Conservation (phyloP, 163 green algal genomes). For the Scenedesmus sp. region DNA sequence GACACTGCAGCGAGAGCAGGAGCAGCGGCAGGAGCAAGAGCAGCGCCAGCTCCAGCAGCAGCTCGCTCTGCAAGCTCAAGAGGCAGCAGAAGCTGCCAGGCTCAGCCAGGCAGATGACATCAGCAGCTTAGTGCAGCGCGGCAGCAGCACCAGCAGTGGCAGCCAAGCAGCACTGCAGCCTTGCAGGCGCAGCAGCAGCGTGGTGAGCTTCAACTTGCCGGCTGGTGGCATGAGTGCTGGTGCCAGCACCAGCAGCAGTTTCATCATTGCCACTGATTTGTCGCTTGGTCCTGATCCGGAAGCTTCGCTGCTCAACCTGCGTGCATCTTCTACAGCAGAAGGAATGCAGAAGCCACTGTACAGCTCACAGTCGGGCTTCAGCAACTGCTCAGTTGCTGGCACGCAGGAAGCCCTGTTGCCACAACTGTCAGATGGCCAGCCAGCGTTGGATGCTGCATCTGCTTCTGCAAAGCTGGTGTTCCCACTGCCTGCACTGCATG, state of each 20-base stretch:
- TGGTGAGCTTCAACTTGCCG: background rate
- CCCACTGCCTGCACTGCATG: slow-evolving; percentile 21
- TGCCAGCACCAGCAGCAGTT: background rate
- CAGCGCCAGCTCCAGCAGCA: slow-evolving; percentile 2
- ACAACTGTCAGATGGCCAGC: background rate
- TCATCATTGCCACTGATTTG: background rate
- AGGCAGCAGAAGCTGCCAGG: background rate
- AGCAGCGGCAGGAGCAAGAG: background rate
- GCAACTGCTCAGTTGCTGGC: background rate
- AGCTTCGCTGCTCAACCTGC: background rate
- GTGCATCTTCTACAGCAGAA: background rate
- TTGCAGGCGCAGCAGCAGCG: background rate
- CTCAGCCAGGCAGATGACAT: background rate
- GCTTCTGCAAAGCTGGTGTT: slow-evolving; percentile 19
- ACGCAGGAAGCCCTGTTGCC: background rate
- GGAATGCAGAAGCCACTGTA: background rate
- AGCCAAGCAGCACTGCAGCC: background rate
- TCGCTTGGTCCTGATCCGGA: background rate
- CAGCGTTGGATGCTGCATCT: background rate
- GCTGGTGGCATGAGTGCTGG: background rate
- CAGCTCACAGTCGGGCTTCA: background rate
- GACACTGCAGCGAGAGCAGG: background rate
- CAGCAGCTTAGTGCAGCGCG: background rate
- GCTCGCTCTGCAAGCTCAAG: background rate
- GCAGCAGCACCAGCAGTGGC: background rate